phyloP scores from a whole-genome alignment of 306 rosid genomes.

The Dicorynia guianensis region DNA sequence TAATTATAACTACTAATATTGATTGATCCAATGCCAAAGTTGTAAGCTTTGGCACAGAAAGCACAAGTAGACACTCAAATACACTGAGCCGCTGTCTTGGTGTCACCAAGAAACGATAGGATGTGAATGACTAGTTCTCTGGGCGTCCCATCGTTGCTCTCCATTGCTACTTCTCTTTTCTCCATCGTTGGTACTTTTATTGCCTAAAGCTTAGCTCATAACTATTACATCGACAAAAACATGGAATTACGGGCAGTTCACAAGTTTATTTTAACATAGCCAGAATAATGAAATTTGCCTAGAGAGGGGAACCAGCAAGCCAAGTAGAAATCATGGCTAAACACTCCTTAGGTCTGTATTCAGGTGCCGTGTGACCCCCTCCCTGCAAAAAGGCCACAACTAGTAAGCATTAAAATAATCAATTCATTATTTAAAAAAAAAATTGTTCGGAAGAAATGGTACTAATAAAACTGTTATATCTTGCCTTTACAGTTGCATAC shows the following conservation, averaged over 20 bases:
- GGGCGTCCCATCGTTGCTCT: no score
- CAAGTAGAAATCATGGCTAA: constrained; percentile 34
- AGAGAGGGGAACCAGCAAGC: constrained; percentile 23
- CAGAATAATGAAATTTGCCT: background rate
- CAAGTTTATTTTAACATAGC: background rate
- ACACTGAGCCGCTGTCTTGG: no score
- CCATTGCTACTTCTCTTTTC: no score
- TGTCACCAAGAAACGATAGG: no score
- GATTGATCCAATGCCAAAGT: no score
- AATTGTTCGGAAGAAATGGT: background rate
- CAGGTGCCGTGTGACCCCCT: constrained; percentile 30
- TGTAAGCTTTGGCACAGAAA: no score
- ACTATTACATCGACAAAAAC: background rate
- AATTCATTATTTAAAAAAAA: background rate
- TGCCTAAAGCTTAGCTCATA: background rate
- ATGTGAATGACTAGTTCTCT: no score
- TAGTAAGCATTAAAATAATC: background rate
- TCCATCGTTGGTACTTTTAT: no score
- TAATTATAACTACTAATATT: no score
- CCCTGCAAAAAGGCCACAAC: constrained; percentile 5
- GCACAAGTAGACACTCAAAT: no score
- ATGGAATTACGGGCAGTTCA: background rate
- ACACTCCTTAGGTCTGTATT: constrained; percentile 32
- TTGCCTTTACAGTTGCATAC: constrained; percentile 24
- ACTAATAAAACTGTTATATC: background rate